Conservation (phyloP, 805 yeast species). For the Nakazawaea pomicola region DNA sequence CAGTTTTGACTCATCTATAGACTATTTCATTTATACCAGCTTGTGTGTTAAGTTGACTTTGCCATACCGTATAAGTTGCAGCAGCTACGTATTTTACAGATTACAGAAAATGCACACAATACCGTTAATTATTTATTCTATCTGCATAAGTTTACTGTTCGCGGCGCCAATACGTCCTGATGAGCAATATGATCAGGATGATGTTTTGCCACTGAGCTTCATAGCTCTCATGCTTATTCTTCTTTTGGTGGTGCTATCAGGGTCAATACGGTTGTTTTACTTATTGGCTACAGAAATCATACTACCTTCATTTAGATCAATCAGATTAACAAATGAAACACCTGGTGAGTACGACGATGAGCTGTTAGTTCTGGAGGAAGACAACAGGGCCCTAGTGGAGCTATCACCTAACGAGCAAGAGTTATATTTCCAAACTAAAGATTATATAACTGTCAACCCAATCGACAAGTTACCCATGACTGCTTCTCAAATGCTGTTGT, state of each 20-base stretch:
- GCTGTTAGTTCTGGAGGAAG: slow-evolving; percentile 54
- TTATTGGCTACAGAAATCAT: slow-evolving; percentile 1
- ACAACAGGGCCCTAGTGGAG: slow-evolving; percentile 48
- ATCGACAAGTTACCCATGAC: slow-evolving; percentile 27
- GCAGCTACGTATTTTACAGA: too few species aligned
- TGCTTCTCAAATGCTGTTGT: slow-evolving; percentile 56
- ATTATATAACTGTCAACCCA: slow-evolving; percentile 37
- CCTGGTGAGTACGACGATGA: slow-evolving; percentile 66
- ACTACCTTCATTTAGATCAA: slow-evolving; percentile 6
- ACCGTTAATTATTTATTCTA: too few species aligned
- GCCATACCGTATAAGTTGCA: too few species aligned
- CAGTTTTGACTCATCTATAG: too few species aligned
- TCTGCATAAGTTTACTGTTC: too few species aligned
- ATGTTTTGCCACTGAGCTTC: slow-evolving; percentile 1
- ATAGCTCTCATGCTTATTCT: background rate
- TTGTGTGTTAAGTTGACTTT: too few species aligned
- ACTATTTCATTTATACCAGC: too few species aligned
- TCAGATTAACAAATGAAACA: slow-evolving; percentile 27
- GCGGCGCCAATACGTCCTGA: too few species aligned
- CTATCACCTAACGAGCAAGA: slow-evolving; percentile 68
- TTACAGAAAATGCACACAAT: too few species aligned
- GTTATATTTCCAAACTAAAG: slow-evolving; percentile 61
- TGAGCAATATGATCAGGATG: slow-evolving; percentile 2
- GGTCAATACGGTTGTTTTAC: background rate
- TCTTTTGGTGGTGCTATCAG: background rate